phyloP scores from a whole-genome alignment of 345 rosid species.

The Eucalyptus leucophloia region DNA sequence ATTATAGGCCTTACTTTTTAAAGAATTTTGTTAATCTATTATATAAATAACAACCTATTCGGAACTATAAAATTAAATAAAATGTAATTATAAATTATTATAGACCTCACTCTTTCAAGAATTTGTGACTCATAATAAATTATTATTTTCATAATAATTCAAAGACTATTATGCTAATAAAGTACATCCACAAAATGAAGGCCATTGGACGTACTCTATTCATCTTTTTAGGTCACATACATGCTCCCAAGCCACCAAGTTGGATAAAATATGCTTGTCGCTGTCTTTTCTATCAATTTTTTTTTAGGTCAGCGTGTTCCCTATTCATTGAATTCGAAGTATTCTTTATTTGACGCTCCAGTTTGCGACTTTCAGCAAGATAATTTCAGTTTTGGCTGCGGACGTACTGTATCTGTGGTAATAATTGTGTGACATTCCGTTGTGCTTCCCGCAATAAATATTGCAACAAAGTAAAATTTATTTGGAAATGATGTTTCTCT shows the following conservation, averaged over 20 bases:
- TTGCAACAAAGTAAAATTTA: neutral
- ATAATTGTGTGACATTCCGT: neutral
- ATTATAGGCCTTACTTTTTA: no score
- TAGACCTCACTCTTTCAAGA: fast-evolving
- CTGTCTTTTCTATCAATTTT: neutral
- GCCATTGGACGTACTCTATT: neutral
- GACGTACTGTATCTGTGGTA: neutral
- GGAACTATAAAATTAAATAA: no score
- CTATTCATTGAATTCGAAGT: neutral
- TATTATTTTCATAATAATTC: neutral
- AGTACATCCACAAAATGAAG: constrained; percentile 46
- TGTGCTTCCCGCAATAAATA: neutral
- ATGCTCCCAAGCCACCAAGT: neutral
- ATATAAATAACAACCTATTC: no score
- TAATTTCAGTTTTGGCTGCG: neutral
- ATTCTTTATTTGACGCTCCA: neutral
- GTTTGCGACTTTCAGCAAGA: neutral
- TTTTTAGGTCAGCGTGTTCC: neutral
- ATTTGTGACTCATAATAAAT: fast-evolving
- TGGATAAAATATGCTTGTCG: neutral
- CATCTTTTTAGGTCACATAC: no score
- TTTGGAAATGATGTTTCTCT: neutral
- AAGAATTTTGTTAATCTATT: neutral
- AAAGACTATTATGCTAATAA: no score
- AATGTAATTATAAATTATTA: no score